Evolutionary conservation across 805 yeast species (phyloP), one percentile per base, ranked within the genome.

Genomic region (Zygoascus bituminiphila): DNA sequence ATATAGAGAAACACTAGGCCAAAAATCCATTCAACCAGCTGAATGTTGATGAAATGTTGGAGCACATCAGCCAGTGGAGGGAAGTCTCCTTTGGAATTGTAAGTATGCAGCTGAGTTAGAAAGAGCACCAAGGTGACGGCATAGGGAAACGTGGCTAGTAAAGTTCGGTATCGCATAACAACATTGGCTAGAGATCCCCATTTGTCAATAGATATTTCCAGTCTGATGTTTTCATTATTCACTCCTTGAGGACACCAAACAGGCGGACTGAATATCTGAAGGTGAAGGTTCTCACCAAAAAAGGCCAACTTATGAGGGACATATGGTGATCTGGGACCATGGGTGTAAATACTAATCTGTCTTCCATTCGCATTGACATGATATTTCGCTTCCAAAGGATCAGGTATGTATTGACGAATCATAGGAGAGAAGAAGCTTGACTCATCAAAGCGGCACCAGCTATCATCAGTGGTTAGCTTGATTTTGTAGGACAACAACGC

Each of bases 91-190:
- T 65, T 63, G 29, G 64, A 52, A 46, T 68, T 61, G 58, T 72
- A 82, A 17, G 58, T 55, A 31, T 57, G 57, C 45, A 83, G 68
- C 61, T 89, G 97, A 19, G 78, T 57, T 2, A 76, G 57, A 41
- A 83, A 54, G 0, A 76, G 74, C 15, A 78, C 49, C 0, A 78
- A 64, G 1, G 81, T 72, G 15, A 84, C 68, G 36, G 79, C 77
- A 1, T 82, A 69, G 2, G 95, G 88, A 47, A 84, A 73, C 1
- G 88, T 74, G 3, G 85, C 82, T 37, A 84, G 68, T 1, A 85
- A 78, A 12, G 91, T 72, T 58, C 98, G 73, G 63, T 84, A 91
- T 48, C 95, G 72, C 55, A 88, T 69, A 4, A 85, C 82, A 42
- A 89, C 65, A 54, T 84, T 71, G 49, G 81, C 82, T 51, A 89